Base-by-base conservation (phyloP, 2,329 filamentous ascomycete species). In the Aspergillus ustus region DNA sequence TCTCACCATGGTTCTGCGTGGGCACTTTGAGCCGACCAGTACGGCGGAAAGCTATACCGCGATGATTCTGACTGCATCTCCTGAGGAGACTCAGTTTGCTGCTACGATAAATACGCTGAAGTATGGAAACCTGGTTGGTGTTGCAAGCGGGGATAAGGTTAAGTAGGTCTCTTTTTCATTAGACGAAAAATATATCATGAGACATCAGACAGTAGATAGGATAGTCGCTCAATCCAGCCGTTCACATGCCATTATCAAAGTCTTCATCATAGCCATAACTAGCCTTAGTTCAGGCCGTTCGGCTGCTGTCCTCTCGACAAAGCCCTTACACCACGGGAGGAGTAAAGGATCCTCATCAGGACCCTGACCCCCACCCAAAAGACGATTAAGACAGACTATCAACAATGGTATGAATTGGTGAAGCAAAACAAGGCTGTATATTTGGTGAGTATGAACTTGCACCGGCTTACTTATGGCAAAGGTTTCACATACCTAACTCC, bases 91-190 rank as follows among this genome's bases (percentile, higher is more conserved):
- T 9, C 75, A 81, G 44, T 79, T 70, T 63, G 68, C 73, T 1
- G 79, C 79, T 1, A 81, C 78, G 1, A 69, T 77, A 63, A 80
- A 81, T 66, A 79, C 79, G 6, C 67, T 81, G 15, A 80, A 80
- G 58, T 81, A 81, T 63, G 79, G 74, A 2, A 77, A 75, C 61
- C 53, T 81, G 40, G 73, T 81, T 15, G 79, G 75, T 0, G 63
- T 66, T 22, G 72, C 72, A 2, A 65, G 69, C 15, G 34, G 11
- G 9, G 34, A 40, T 40, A 40, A 17, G 15, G 34, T 13, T 40
- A 25, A 25, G 25, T 25, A 25, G 3, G 25, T 25, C 25, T 25
- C 6, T 25, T 5, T 25, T 25, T 25, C 25, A 25, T 3, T 25
- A 25, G 25, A 25, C 25, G 6, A 25, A 25, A 25, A 25, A 5